These are phyloP conservation scores for Penicillium cinerascens DNA, from an alignment of 495 filamentous ascomycete genomes.

Conservation along the genomic window DNA sequence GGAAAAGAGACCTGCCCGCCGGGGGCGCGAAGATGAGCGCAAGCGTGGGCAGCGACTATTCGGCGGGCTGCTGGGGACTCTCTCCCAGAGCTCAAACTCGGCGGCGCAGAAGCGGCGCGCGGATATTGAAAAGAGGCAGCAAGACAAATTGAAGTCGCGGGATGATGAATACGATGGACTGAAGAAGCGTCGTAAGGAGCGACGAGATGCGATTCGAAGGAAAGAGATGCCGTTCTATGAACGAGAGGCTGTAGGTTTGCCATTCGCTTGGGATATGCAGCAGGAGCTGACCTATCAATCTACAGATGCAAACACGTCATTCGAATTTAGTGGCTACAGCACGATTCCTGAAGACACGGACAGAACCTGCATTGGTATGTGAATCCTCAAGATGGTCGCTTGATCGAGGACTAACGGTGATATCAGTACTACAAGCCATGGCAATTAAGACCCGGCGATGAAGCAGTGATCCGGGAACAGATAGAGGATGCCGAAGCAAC, in stretches of 20 bases:
- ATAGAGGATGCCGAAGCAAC: conserved; percentile 52
- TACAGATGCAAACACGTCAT: conserved; percentile 78
- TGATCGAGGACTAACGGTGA: conserved; percentile 7
- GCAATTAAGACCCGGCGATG: conserved; percentile 63
- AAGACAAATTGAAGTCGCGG: conserved; percentile 75
- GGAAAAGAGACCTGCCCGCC: conserved; percentile 46
- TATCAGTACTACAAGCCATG: conserved; percentile 86
- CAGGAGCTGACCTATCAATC: not conserved
- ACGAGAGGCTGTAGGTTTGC: conserved; percentile 65
- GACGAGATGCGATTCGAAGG: conserved; percentile 55
- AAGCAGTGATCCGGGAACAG: conserved; percentile 58
- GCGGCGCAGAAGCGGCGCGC: conserved; percentile 71
- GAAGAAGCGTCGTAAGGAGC: conserved; percentile 59
- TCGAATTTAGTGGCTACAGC: conserved; percentile 67
- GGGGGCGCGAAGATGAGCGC: conserved; percentile 64
- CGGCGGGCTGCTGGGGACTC: conserved; percentile 80
- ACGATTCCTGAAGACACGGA: conserved; percentile 67
- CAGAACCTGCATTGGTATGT: conserved; percentile 75
- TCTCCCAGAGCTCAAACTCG: conserved; percentile 70
- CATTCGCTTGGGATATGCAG: not conserved
- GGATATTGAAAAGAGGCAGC: conserved; percentile 87
- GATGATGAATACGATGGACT: conserved; percentile 67
- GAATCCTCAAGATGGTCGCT: not conserved
- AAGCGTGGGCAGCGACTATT: conserved; percentile 86
- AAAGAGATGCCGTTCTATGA: conserved; percentile 75